These are phyloP conservation scores for Xylaria hypoxylon DNA, from an alignment of 2,329 filamentous ascomycete genomes.

Conservation along the genomic window DNA sequence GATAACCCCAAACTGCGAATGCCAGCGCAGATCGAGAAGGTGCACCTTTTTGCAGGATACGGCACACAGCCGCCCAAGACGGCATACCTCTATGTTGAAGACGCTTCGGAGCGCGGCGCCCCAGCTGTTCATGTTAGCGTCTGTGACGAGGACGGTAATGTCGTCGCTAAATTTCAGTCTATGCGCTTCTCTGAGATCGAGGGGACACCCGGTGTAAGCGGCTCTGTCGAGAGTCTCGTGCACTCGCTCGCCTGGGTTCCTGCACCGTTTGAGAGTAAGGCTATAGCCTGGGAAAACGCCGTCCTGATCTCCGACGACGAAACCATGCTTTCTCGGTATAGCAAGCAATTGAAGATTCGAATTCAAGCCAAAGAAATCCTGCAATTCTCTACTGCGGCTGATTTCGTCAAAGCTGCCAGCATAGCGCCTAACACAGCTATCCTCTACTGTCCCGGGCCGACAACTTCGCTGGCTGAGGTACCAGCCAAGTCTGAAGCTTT, in stretches of 20 bases:
- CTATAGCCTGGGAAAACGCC: constrained; percentile 41
- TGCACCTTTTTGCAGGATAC: constrained; percentile 23
- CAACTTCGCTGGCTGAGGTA: constrained; percentile 17
- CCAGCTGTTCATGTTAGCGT: constrained; percentile 45
- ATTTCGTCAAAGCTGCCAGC: too few relatives aligned
- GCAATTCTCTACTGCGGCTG: too few relatives aligned
- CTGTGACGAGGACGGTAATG: constrained; percentile 42
- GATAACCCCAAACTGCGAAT: constrained; percentile 54
- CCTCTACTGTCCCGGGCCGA: constrained; percentile 21
- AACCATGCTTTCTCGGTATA: too few relatives aligned
- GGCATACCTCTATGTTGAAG: constrained; percentile 52
- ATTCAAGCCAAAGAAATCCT: too few relatives aligned
- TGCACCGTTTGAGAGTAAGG: constrained; percentile 49
- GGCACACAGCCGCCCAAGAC: constrained; percentile 50
- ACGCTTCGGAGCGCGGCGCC: constrained; percentile 26
- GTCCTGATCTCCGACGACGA: constrained; percentile 46
- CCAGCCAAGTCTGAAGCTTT: constrained; percentile 30
- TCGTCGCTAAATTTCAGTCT: constrained; percentile 49
- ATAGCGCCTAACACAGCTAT: constrained; percentile 23
- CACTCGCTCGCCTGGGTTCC: constrained; percentile 56
- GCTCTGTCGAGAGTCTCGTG: constrained; percentile 49
- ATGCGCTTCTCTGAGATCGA: constrained; percentile 57
- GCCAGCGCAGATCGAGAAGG: constrained; percentile 33
- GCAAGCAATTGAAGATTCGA: constrained; percentile 12
- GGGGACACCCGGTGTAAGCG: constrained; percentile 41